Evolutionary conservation across 352 stramenopile species (phyloP).

Genomic region (Plasmopara viticola): DNA sequence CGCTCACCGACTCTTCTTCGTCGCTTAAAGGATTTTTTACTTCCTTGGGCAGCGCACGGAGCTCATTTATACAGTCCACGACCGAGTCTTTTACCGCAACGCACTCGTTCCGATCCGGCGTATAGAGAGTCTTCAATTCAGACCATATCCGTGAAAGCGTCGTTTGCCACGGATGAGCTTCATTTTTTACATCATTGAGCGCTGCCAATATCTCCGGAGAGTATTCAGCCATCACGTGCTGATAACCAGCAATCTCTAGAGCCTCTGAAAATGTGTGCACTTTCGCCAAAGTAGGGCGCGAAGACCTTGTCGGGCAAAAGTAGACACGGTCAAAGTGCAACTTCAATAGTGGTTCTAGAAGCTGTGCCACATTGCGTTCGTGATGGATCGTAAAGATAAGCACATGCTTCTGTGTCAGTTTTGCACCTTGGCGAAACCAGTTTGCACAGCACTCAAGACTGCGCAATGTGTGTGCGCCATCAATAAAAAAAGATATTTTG

Average conservation of each 20-base stretch:
- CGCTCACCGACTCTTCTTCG: conserved; percentile 2
- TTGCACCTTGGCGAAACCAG: conserved; percentile 53
- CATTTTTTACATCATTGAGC: conserved; percentile 36
- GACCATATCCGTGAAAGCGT: conserved; percentile 52
- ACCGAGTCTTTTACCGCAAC: conserved; percentile 50
- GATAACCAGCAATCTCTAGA: conserved; percentile 30
- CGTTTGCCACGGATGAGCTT: conserved; percentile 48
- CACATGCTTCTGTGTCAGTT: conserved; percentile 24
- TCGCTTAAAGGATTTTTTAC: conserved; percentile 8
- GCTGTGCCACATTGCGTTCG: conserved; percentile 66
- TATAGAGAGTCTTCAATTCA: conserved; percentile 36
- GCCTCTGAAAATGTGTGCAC: conserved; percentile 63
- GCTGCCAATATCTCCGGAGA: conserved; percentile 33
- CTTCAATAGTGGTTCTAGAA: conserved; percentile 55
- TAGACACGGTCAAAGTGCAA: conserved; percentile 69
- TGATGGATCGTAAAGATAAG: conserved; percentile 82
- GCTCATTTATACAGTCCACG: conserved; percentile 51
- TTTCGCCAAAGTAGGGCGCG: conserved; percentile 57
- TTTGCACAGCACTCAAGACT: conserved; percentile 68
- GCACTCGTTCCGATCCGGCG: conserved; percentile 22
- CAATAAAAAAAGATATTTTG: conserved; percentile 64
- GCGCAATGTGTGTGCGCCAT: conserved; percentile 82
- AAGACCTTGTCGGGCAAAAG: conserved; percentile 64
- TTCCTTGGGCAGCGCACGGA: conserved; percentile 29
- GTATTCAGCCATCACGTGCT: conserved; percentile 37